Conservation (phyloP, 1,139 yeast species). For the Eremothecium coryli region DNA sequence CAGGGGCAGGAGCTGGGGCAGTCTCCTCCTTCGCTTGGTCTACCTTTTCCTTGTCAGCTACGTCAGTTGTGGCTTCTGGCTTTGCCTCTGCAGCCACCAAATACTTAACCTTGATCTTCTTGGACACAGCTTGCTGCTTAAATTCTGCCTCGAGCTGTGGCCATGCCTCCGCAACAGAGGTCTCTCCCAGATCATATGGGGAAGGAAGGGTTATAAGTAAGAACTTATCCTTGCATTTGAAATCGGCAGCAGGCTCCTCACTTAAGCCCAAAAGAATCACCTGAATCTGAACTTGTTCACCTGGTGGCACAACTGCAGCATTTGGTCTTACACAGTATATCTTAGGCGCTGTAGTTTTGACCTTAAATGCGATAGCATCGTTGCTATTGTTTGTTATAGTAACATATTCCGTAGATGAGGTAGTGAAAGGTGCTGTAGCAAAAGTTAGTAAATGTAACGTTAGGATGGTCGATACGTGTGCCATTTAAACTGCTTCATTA, state of each 20-base stretch:
- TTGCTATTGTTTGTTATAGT: conserved; percentile 57
- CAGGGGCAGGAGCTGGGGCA: conserved; percentile 11
- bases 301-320: conserved; percentile 73
- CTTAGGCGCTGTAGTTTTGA: conserved; percentile 96
- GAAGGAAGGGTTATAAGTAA: conserved; percentile 80
- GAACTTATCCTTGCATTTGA: conserved; percentile 85
- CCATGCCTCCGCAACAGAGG: conserved; percentile 64
- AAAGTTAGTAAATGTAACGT: conserved; percentile 4
- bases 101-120: conserved; percentile 73
- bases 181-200: conserved; percentile 44
- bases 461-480: too few species aligned
- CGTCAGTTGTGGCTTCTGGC: conserved; percentile 11
- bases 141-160: conserved; percentile 53
- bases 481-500: too few species aligned
- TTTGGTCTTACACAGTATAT: conserved; percentile 94
- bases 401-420: conserved; percentile 61
- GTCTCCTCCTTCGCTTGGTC: conserved; percentile 10
- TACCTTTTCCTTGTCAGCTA: conserved; percentile 7
- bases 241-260: conserved; percentile 62
- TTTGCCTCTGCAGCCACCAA: conserved; percentile 21
- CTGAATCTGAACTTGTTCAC: conserved; percentile 61
- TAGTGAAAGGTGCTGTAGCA: conserved; percentile 51
- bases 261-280: conserved; percentile 79
- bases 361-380: conserved; percentile 74
- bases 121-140: conserved; percentile 52